These are phyloP conservation scores for Wickerhamiella australiensis DNA, from an alignment of 805 yeast species.

Conservation along the genomic window DNA sequence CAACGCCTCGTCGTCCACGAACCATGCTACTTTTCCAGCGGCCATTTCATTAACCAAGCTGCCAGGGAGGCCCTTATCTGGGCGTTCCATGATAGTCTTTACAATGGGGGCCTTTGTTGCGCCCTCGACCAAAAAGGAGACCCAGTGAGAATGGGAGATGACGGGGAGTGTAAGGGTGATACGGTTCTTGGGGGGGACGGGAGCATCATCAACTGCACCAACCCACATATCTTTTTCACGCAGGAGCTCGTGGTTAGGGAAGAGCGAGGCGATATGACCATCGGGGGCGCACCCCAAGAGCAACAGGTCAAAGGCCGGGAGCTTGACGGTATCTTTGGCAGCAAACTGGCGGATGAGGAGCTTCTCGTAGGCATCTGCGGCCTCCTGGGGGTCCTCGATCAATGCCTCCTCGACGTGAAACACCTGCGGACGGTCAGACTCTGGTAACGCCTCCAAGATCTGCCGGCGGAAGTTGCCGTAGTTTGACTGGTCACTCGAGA, in stretches of 20 bases:
- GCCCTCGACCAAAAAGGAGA: conserved; percentile 93
- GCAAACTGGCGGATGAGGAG: conserved; percentile 81
- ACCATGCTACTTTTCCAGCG: conserved; percentile 96
- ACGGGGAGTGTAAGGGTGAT: conserved; percentile 89
- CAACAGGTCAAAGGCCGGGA: conserved; percentile 87
- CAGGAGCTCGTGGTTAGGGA: conserved; percentile 81
- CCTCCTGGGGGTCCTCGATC: conserved; percentile 55
- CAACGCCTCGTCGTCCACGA: conserved; percentile 88
- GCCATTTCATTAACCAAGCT: conserved; percentile 89
- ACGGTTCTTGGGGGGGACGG: conserved; percentile 74
- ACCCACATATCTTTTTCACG: conserved; percentile 93
- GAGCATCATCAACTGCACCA: conserved; percentile 83
- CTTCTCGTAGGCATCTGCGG: conserved; percentile 89
- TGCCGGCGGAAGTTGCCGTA: conserved; percentile 81
- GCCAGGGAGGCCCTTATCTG: conserved; percentile 91
- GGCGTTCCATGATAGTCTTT: conserved; percentile 87
- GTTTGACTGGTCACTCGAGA: conserved; percentile 68
- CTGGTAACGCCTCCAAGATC: conserved; percentile 57
- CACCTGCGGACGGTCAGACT: conserved; percentile 50
- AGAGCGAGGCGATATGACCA: conserved; percentile 93
- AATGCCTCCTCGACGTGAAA: conserved; percentile 72
- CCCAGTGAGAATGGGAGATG: conserved; percentile 82
- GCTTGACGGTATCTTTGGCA: conserved; percentile 86
- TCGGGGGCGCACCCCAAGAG: conserved; percentile 97
- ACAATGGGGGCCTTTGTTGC: conserved; percentile 87